These are phyloP conservation scores for Meyerozyma carpophila DNA, from an alignment of 1,139 yeast genomes.

Conservation along the genomic window DNA sequence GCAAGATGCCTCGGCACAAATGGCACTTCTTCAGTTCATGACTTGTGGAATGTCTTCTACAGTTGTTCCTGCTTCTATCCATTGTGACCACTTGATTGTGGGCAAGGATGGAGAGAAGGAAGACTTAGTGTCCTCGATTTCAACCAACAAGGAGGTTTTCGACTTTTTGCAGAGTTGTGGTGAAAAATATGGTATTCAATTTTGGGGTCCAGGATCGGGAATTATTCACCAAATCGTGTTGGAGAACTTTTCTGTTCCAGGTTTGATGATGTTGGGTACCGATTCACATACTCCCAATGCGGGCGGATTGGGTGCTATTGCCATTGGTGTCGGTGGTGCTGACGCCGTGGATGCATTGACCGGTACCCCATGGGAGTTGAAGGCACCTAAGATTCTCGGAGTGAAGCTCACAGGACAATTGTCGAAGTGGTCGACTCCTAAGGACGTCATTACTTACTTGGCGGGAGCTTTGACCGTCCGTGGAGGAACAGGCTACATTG, in stretches of 20 bases:
- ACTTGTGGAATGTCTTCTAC: conserved; percentile 86
- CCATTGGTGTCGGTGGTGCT: conserved; percentile 99
- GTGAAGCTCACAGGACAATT: conserved; percentile 83
- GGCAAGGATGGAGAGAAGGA: conserved; percentile 86
- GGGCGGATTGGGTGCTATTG: conserved; percentile 95
- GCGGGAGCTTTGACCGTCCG: conserved; percentile 90
- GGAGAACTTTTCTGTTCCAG: conserved; percentile 93
- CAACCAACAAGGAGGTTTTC: conserved; percentile 88
- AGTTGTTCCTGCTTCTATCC: conserved; percentile 91
- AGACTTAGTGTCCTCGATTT: conserved; percentile 71
- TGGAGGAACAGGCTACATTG: conserved; percentile 96
- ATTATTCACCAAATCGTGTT: conserved; percentile 95
- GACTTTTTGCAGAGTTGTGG: conserved; percentile 90
- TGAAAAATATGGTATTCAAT: conserved; percentile 88
- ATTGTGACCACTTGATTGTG: conserved; percentile 95
- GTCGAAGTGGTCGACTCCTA: conserved; percentile 92
- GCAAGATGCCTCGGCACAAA: conserved; percentile 99
- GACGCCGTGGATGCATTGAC: conserved; percentile 97
- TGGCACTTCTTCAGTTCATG: conserved; percentile 95
- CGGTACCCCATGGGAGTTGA: conserved; percentile 98
- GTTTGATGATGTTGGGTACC: conserved; percentile 93
- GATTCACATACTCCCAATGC: conserved; percentile 98
- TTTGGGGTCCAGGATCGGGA: conserved; percentile 99
- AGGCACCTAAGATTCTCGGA: conserved; percentile 91
- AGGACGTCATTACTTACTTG: conserved; percentile 85